Base-by-base conservation (phyloP, 345 rosid species). In the Eucalyptus sp. region DNA sequence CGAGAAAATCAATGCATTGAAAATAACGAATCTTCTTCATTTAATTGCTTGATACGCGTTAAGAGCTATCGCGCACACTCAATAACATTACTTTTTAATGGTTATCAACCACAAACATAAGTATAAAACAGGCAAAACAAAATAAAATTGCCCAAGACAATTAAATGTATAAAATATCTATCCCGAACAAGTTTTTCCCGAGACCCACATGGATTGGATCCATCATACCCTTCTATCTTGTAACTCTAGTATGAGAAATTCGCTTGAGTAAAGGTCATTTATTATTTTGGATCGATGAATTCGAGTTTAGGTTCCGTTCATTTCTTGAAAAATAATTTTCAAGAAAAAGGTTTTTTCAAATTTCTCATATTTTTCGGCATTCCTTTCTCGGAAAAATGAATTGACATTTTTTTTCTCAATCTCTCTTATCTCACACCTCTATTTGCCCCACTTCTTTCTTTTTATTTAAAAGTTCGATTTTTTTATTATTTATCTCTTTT, bases 331-430 rank as follows among this genome's bases (percentile, higher is more conserved):
- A 52, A 52, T 0, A 20, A 2, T 52, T 52, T 52, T 18, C 0
- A 7, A 0, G 10, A 18, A 7, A 52, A 18, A 0, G 0, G 0
- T 51, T 18, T 18, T 52, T 52, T 20, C 0, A 3, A 20, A 3
- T 7, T 20, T 52, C 1, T 9, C 2, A 52, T 2, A 52, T 52
- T 52, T 20, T 52, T 7, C 0, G 0, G 2, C 24, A 1, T 52
- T 52, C 10, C 1, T 52, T 20, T 52, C 0, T 52, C 1, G 10
- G 0, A 52, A 52, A 52, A 52, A 52, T 18, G 24, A 52, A 52
- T 52, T 52, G 4, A 52, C 10, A 18, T 18, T 18, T 52, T 51
- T 1, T 17, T 4, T 51, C 2, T 51, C 7, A 51, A 51, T 17
- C 9, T 17, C 4, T 17, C 2, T 52, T 52, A 14, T 51, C 1